Evolutionary conservation across 768 basidiomycete genomes (phyloP).

Genomic region (Russula dissimulans): DNA sequence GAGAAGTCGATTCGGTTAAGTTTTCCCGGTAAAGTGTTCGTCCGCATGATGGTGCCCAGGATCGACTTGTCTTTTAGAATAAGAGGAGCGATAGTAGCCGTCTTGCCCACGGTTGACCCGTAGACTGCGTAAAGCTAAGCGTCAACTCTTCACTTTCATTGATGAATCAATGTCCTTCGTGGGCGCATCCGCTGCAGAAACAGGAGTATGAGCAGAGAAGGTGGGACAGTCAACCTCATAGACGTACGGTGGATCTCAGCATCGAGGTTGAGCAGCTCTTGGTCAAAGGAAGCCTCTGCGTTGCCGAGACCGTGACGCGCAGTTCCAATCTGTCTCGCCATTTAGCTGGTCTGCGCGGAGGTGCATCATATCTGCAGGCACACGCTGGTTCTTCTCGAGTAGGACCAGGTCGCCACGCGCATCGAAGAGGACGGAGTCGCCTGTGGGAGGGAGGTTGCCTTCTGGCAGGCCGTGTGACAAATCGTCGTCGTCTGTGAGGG

Average conservation of each 20-base stretch:
- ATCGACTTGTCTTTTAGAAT: slow-evolving; percentile 95
- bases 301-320: slow-evolving; percentile 76
- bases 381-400: slow-evolving; percentile 39
- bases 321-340: slow-evolving; percentile 98
- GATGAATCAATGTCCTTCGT: slow-evolving; percentile 91
- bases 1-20: slow-evolving; percentile 88
- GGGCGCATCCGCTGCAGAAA: slow-evolving; percentile 70
- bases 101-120: slow-evolving; percentile 99
- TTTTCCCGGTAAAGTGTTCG: slow-evolving; percentile 96
- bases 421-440: too few relatives aligned
- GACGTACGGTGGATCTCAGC: slow-evolving; percentile 71
- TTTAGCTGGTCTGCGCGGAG: slow-evolving; percentile 95
- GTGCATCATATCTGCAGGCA: slow-evolving; percentile 89
- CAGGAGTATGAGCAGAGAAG: slow-evolving; percentile 2
- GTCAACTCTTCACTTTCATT: neutral
- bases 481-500: slow-evolving; percentile 31
- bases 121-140: slow-evolving; percentile 42
- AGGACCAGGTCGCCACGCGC: too few relatives aligned
- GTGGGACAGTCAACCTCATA: neutral
- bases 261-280: too few relatives aligned
- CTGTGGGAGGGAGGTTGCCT: slow-evolving; percentile 23
- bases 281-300: slow-evolving; percentile 48
- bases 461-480: slow-evolving; percentile 20
- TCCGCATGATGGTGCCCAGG: slow-evolving; percentile 90
- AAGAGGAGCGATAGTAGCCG: slow-evolving; percentile 86